phyloP scores from a whole-genome alignment of 23 red algal genomes.

The Cyanidiococcus yangmingshanensis region DNA sequence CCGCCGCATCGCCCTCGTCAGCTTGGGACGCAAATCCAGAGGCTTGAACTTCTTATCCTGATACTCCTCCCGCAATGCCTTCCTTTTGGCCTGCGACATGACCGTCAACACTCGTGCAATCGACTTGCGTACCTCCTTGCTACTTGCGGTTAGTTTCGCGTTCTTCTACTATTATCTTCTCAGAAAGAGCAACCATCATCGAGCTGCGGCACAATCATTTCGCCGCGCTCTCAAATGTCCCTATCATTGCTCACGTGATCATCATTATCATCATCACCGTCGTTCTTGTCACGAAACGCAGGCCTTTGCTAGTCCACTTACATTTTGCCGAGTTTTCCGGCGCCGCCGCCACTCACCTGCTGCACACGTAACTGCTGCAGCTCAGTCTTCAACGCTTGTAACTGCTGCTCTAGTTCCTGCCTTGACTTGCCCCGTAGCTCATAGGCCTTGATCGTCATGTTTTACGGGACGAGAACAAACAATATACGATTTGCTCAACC shows the following conservation, averaged over 20 bases:
- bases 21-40: constrained; percentile 92
- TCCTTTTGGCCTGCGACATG: constrained; percentile 65
- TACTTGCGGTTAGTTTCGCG: neutral
- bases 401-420: neutral
- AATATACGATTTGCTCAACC: too few relatives aligned
- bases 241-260: neutral
- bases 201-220: neutral
- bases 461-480: too few relatives aligned
- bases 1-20: constrained; percentile 91
- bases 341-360: constrained; percentile 76
- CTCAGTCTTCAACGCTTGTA: constrained; percentile 66
- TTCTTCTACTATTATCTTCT: neutral
- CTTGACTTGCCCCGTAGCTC: constrained; percentile 1
- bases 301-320: constrained; percentile 19
- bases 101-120: constrained; percentile 90
- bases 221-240: constrained; percentile 12
- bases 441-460: neutral
- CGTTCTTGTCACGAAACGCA: neutral
- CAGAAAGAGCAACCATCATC: neutral
- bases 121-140: constrained; percentile 76
- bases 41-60: constrained; percentile 90
- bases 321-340: constrained; percentile 83
- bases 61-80: constrained; percentile 60
- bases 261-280: neutral
- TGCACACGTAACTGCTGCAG: constrained; percentile 74